A percentile compares a stretch with the other conserved stretches of the same genome.
Conservation (phyloP, 495 filamentous ascomycete species). For the Neurospora hispaniola region DNA sequence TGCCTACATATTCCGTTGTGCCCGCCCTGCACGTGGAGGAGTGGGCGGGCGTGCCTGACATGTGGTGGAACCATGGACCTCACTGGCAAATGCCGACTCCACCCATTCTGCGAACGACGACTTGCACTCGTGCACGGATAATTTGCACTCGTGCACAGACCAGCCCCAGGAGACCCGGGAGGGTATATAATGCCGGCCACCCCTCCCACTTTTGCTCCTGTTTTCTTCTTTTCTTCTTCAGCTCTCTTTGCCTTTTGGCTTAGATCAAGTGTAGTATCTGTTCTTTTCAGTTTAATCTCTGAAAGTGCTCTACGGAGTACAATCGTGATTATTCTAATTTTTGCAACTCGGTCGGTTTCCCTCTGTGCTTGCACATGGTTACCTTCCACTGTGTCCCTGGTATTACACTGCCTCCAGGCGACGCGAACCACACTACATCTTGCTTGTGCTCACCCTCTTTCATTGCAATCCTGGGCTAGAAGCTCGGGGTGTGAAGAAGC, state of each 20-base stretch:
- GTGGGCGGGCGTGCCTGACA: background rate
- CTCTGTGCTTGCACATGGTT: conserved; percentile 70
- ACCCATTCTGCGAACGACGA: background rate
- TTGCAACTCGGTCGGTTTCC: conserved; percentile 28
- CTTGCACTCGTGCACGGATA: background rate
- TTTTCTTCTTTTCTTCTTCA: conserved; percentile 21
- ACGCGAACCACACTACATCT: conserved; percentile 48
- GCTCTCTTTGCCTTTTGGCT: conserved; percentile 56
- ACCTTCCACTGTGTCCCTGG: conserved; percentile 66
- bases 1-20: background rate
- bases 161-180: background rate
- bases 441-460: background rate
- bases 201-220: background rate
- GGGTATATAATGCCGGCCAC: background rate
- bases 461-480: background rate
- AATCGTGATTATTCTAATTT: conserved; percentile 84
- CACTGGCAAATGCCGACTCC: background rate
- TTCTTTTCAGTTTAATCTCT: conserved; percentile 77
- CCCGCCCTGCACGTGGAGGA: background rate
- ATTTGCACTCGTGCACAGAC: background rate
- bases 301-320: conserved; percentile 55
- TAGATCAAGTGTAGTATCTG: conserved; percentile 71
- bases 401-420: conserved; percentile 80
- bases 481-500: background rate
- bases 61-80: background rate